Conservation (phyloP, 108 stramenopile genomes). For the Pseudonitzschia pungens region DNA sequence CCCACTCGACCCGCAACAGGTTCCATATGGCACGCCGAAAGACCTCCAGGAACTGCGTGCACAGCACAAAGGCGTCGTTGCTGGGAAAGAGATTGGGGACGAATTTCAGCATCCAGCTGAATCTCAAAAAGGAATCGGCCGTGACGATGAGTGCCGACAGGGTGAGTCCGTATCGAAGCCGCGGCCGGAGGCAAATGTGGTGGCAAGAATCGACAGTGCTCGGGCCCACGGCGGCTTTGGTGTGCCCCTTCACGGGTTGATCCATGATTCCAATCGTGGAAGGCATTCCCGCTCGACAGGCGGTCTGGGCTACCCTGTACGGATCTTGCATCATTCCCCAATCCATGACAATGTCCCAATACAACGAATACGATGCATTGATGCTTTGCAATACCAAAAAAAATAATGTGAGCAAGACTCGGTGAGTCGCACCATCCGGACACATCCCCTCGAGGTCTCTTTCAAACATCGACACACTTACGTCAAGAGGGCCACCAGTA, state of each 20-base stretch:
- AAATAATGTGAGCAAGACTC: not conserved
- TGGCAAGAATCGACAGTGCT: constrained; percentile 3
- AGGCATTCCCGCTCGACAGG: constrained; percentile 34
- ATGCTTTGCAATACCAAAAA: constrained; percentile 24
- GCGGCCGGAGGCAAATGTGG: constrained; percentile 61
- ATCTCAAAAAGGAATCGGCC: constrained; percentile 66
- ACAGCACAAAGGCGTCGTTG: constrained; percentile 69
- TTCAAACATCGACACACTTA: constrained; percentile 19
- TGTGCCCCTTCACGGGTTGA: constrained; percentile 18
- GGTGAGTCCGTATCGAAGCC: constrained; percentile 67
- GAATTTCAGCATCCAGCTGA: constrained; percentile 71
- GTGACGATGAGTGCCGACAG: constrained; percentile 60
- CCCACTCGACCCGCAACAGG: constrained; percentile 88
- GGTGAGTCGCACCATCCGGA: not conserved
- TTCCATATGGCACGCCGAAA: constrained; percentile 79
- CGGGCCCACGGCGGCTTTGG: not conserved
- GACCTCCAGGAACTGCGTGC: constrained; percentile 60
- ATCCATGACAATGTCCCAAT: constrained; percentile 86
- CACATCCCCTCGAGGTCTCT: not conserved
- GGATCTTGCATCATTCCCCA: constrained; percentile 89
- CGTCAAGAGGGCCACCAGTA: constrained; percentile 60
- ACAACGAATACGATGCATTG: constrained; percentile 73
- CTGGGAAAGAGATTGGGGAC: constrained; percentile 53
- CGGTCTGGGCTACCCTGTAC: constrained; percentile 39
- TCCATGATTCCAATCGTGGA: not conserved